Evolutionary conservation across 2,329 filamentous ascomycete species (phyloP).

Genomic region (Mycosphaerella arachidis): DNA sequence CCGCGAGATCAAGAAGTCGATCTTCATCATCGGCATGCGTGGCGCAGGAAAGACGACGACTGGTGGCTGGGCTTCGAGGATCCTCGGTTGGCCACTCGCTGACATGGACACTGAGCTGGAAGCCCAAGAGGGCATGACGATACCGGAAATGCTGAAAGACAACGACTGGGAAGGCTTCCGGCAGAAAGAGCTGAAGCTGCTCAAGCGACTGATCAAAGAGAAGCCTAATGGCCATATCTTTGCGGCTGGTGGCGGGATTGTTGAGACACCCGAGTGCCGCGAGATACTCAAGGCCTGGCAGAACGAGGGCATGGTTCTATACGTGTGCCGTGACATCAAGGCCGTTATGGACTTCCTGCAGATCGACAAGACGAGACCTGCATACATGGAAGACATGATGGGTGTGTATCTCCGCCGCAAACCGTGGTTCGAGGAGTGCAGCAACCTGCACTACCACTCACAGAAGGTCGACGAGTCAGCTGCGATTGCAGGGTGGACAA

Average conservation of each 20-base stretch:
- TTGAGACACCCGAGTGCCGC: constrained; percentile 77
- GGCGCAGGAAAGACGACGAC: constrained; percentile 95
- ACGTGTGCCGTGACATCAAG: constrained; percentile 82
- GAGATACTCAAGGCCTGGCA: constrained; percentile 70
- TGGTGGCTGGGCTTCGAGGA: constrained; percentile 75
- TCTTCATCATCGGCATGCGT: constrained; percentile 96
- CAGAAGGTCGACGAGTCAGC: constrained; percentile 53
- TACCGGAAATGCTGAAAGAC: constrained; percentile 77
- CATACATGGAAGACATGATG: constrained; percentile 88
- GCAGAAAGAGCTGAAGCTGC: constrained; percentile 67
- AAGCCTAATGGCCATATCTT: constrained; percentile 74
- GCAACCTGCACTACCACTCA: constrained; percentile 90
- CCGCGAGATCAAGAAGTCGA: constrained; percentile 55
- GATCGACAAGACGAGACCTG: constrained; percentile 83
- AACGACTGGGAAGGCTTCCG: constrained; percentile 88
- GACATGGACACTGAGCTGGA: constrained; percentile 90
- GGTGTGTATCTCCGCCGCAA: constrained; percentile 84
- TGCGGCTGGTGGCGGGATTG: constrained; percentile 88
- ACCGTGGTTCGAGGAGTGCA: constrained; percentile 86
- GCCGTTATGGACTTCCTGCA: constrained; percentile 85
- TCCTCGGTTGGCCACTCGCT: constrained; percentile 70
- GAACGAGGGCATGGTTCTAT: constrained; percentile 76
- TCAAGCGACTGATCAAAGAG: constrained; percentile 69
- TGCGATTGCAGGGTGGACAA: constrained; percentile 32
- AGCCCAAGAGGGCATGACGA: constrained; percentile 64